Conservation (phyloP, 2,329 filamentous ascomycete genomes). For the Neonectria punicea region DNA sequence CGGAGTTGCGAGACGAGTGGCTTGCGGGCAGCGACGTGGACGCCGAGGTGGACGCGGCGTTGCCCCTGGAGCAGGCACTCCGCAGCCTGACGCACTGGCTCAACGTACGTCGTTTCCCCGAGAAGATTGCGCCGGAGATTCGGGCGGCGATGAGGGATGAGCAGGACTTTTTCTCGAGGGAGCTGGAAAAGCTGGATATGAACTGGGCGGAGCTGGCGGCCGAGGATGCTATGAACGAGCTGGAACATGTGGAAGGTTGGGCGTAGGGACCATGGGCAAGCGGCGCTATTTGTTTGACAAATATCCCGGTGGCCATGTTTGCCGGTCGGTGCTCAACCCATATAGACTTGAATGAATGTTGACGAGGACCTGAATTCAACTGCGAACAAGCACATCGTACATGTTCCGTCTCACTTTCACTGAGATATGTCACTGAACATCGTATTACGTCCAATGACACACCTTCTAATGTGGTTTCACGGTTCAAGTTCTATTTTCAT, state of each 20-base stretch:
- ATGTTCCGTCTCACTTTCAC: no score
- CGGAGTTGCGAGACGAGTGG: conserved; percentile 95
- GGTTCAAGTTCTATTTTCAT: background rate
- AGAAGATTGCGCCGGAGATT: conserved; percentile 73
- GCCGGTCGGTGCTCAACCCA: background rate
- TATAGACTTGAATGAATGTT: background rate
- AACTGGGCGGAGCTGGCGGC: conserved; percentile 57
- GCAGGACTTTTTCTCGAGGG: conserved; percentile 81
- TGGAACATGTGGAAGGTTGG: conserved; percentile 48
- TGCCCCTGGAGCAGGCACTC: conserved; percentile 91
- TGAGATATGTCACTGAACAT: background rate
- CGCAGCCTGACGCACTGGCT: conserved; percentile 94
- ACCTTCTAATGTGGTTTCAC: background rate
- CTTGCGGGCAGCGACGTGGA: conserved; percentile 91
- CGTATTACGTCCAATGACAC: background rate
- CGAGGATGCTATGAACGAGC: conserved; percentile 48
- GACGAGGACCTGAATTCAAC: background rate
- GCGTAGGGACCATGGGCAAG: conserved; percentile 14
- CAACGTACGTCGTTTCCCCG: conserved; percentile 84
- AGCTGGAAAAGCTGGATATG: conserved; percentile 77
- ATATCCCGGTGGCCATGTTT: no score
- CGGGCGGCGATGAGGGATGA: conserved; percentile 73
- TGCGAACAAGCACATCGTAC: background rate
- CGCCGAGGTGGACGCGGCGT: conserved; percentile 89
- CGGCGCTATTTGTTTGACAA: background rate